phyloP scores from a whole-genome alignment of 1,284 basidiomycete species.

The Agroathelia rolfsii region DNA sequence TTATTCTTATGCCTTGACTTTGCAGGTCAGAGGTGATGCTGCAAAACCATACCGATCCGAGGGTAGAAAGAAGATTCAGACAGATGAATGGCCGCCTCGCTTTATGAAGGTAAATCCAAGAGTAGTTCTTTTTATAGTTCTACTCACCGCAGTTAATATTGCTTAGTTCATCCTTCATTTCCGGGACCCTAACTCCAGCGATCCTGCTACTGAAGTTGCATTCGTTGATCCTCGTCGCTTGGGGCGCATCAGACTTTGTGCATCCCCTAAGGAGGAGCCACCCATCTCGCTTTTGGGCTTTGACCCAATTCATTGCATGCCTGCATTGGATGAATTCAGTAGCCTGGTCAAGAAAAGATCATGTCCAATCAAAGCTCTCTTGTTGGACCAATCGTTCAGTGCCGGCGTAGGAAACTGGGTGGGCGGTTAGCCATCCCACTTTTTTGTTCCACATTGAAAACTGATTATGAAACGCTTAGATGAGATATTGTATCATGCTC shows the following conservation, averaged over 20 bases:
- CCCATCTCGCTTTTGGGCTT: constrained; percentile 68
- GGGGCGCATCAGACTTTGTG: constrained; percentile 58
- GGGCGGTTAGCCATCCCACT: constrained; percentile 40
- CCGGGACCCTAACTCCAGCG: constrained; percentile 20
- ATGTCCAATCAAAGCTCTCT: constrained; percentile 69
- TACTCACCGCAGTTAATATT: constrained; percentile 3
- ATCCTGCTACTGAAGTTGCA: constrained; percentile 37
- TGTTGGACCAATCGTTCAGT: constrained; percentile 76
- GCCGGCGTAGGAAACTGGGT: constrained; percentile 84
- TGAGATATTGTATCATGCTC: constrained; percentile 73
- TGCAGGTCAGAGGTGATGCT: constrained; percentile 52
- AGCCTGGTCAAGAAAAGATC: constrained; percentile 42
- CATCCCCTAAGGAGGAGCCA: constrained; percentile 49
- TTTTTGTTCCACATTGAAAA: constrained; percentile 5
- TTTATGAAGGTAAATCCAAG: constrained; percentile 51
- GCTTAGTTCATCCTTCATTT: constrained; percentile 57
- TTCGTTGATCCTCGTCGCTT: constrained; percentile 66
- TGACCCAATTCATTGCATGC: constrained; percentile 72
- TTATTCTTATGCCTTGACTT: neutral
- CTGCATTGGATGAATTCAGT: constrained; percentile 47
- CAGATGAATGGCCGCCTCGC: constrained; percentile 66
- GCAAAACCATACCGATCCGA: constrained; percentile 63
- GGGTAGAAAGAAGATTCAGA: too few species aligned
- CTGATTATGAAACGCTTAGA: constrained; percentile 28
- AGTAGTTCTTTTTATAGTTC: constrained; percentile 1